A percentile compares a stretch with the other conserved stretches of the same genome.
phyloP scores from a whole-genome alignment of 768 basidiomycete species.

The Amanita rimosa region DNA sequence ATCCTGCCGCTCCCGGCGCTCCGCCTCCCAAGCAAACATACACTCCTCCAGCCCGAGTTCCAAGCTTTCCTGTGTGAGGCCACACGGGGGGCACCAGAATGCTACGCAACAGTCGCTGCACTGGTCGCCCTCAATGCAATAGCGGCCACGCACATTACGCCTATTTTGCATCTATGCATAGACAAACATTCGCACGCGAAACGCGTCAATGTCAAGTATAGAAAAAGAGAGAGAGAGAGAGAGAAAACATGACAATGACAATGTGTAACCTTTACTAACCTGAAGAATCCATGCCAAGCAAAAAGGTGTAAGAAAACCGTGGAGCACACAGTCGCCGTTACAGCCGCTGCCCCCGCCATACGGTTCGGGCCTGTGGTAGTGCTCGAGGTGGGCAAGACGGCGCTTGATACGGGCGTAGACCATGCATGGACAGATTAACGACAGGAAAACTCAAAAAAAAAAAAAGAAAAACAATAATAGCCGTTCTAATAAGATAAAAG shows the following conservation, averaged over 20 bases:
- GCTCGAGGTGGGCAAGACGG: conserved; percentile 26
- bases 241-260: too few relatives aligned
- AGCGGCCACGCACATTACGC: conserved; percentile 27
- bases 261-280: too few relatives aligned
- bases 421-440: conserved; percentile 31
- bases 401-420: conserved; percentile 27
- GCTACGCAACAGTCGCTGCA: conserved; percentile 28
- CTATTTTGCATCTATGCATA: conserved; percentile 21
- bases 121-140: conserved; percentile 33
- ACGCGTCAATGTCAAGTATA: neutral
- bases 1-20: too few relatives aligned
- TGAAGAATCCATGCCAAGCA: conserved; percentile 29
- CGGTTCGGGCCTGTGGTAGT: conserved; percentile 24
- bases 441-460: conserved; percentile 18
- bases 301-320: conserved; percentile 17
- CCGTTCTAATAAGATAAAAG: too few relatives aligned
- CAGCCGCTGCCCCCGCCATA: conserved; percentile 20
- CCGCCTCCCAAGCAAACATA: too few relatives aligned
- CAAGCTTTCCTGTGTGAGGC: too few relatives aligned
- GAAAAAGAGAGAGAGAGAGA: too few relatives aligned
- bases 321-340: conserved; percentile 24
- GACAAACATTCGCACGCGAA: neutral
- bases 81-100: too few relatives aligned
- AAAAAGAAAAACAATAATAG: neutral
- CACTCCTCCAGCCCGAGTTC: too few relatives aligned